Evolutionary conservation across 1,284 basidiomycete genomes (phyloP), one percentile per base, ranked within the genome.

Genomic region (Hortiboletus rubellus): DNA sequence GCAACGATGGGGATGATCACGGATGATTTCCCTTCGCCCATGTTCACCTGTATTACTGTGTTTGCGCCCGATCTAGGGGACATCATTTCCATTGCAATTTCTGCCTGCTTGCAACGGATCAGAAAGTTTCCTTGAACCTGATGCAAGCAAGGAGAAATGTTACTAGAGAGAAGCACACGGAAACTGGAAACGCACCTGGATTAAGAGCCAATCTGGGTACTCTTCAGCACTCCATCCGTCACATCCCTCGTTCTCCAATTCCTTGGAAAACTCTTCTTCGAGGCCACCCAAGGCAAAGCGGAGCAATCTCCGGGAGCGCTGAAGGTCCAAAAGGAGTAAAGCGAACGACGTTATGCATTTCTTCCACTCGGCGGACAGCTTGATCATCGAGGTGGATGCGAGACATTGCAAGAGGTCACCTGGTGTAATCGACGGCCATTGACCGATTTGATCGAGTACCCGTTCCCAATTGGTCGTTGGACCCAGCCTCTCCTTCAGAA

Each of bases 1-100:
- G 76, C 68, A 24, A 74, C 69, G 24, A 84, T 68, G 3, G 82
- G 81, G 2, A 79, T 73, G 38, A 83, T 82, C 11, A 83, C 48
- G 8, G 52, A 53, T 4, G 52, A 53, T 27, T 55, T 55, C 3
- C 53, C 53, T 33, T 54, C 46, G 1, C 52, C 47, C 38, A 54
- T 54, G n/a, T 42, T 42, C 3, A 54, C 31, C 15, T 54, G 52
- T 31, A 54, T 41, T 1, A 41, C 46, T 2, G 46, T 42, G 6
- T 54, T 54, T 9, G n/a, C 0, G 0, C 38, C 41, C 0, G 66
- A 71, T 12, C 27, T 30, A 6, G 82, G 81, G 0, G 59, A 57
- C 8, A 81, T 79, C 79, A 84, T 82, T 45, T 81, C 72, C 22
- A 61, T 48, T 0, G 81, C 76, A 9, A 79, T 66, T 0, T 65